Percentiles rank a stretch among this genome's conserved stretches.
Conservation (phyloP, 306 rosid genomes). For the Vachellia pachyceras region DNA sequence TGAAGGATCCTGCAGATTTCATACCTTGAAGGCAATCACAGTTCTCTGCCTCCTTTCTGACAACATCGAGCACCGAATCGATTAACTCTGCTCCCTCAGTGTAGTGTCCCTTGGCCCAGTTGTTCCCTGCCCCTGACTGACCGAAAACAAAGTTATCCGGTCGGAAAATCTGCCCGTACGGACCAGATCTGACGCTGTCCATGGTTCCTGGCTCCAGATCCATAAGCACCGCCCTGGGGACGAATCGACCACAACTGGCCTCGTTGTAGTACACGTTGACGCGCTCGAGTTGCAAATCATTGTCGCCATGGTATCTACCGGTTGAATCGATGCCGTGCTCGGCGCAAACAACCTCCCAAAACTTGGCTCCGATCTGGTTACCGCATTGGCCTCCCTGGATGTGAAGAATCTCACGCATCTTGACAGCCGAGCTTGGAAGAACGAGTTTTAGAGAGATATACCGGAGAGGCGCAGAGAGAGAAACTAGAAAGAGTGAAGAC, state of each 20-base stretch:
- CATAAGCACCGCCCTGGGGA: slow-evolving; percentile 71
- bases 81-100: slow-evolving; percentile 78
- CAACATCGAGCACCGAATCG: slow-evolving; percentile 75
- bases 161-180: slow-evolving; percentile 71
- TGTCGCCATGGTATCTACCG: slow-evolving; percentile 60
- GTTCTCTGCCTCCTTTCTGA: slow-evolving; percentile 73
- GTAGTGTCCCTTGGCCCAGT: slow-evolving; percentile 78
- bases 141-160: slow-evolving; percentile 73
- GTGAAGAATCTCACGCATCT: slow-evolving; percentile 74
- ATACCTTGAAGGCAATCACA: slow-evolving; percentile 76
- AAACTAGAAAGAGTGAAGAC: neutral
- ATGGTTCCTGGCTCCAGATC: slow-evolving; percentile 76
- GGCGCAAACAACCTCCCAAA: slow-evolving; percentile 76
- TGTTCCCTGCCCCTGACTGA: slow-evolving; percentile 74
- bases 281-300: slow-evolving; percentile 71
- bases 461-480: neutral
- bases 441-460: neutral
- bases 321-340: slow-evolving; percentile 74
- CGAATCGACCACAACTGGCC: slow-evolving; percentile 68
- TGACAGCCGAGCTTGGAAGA: slow-evolving; percentile 4
- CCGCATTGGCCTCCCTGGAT: slow-evolving; percentile 76
- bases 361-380: slow-evolving; percentile 78
- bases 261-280: slow-evolving; percentile 77
- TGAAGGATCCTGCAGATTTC: neutral
- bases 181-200: slow-evolving; percentile 76